Conservation (phyloP, 169 alveolate species). For the Plasmodium adleri region DNA sequence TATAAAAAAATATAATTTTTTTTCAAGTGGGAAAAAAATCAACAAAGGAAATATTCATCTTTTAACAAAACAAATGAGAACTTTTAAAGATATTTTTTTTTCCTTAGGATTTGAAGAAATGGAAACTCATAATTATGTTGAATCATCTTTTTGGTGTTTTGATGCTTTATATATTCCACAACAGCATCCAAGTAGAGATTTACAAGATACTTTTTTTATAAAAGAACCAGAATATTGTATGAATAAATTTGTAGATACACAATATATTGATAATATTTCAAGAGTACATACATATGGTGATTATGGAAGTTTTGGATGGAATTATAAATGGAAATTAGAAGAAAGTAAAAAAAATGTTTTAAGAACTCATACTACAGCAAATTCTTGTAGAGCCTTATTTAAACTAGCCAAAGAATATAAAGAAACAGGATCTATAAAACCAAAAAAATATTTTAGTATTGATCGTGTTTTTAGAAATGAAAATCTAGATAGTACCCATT, state of each 20-base stretch:
- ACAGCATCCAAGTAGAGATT: conserved; percentile 99
- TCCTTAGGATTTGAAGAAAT: conserved; percentile 98
- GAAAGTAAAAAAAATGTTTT: conserved; percentile 86
- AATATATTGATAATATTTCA: conserved; percentile 93
- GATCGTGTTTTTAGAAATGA: conserved; percentile 99
- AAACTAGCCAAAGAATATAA: conserved; percentile 94
- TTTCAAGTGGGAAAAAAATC: conserved; percentile 88
- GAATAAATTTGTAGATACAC: conserved; percentile 49
- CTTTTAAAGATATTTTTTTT: conserved; percentile 89
- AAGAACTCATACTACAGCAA: conserved; percentile 99
- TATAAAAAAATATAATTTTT: conserved; percentile 88
- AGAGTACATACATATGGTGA: conserved; percentile 95
- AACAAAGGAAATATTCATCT: conserved; percentile 92
- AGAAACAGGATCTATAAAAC: conserved; percentile 82
- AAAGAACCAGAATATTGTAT: conserved; percentile 76
- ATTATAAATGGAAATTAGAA: conserved; percentile 96
- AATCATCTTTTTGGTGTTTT: conserved; percentile 99
- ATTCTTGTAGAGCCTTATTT: conserved; percentile 95
- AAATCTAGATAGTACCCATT: conserved; percentile 99
- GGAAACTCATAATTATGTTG: conserved; percentile 98
- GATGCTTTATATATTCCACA: conserved; percentile 99
- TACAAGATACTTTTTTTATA: conserved; percentile 99
- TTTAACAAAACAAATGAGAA: conserved; percentile 88
- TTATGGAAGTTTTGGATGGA: conserved; percentile 98
- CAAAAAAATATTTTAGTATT: conserved; percentile 97